These are phyloP conservation scores for Vaccinium myrtillus DNA, from an alignment of 148 eudicot species.

Conservation along the genomic window DNA sequence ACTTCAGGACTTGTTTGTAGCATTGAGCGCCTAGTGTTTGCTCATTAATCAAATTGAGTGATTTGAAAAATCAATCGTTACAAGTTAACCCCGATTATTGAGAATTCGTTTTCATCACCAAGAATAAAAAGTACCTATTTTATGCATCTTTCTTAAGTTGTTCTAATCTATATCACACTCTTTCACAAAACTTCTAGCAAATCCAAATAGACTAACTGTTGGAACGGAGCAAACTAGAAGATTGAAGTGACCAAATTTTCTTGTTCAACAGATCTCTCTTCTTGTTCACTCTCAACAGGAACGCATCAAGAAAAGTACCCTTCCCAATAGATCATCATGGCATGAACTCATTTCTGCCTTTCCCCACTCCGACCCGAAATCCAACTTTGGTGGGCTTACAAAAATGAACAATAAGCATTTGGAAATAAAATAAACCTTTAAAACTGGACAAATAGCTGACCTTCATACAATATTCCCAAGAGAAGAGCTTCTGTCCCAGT, in stretches of 20 bases:
- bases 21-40: not conserved
- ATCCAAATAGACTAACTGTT: not conserved
- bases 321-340: not conserved
- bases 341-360: not conserved
- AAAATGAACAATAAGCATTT: not conserved
- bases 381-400: not conserved
- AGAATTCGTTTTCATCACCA: not conserved
- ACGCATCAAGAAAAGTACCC: not conserved
- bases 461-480: slow-evolving; percentile 69
- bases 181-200: too few relatives aligned
- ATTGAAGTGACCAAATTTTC: not conserved
- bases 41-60: not conserved
- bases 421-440: not conserved
- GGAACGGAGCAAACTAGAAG: not conserved
- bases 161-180: not conserved
- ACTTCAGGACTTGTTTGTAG: not conserved
- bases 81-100: not conserved
- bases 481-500: slow-evolving; percentile 80
- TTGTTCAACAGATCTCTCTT: not conserved
- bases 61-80: not conserved
- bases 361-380: not conserved
- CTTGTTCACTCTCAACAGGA: not conserved
- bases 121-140: too few relatives aligned
- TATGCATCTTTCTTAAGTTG: not conserved
- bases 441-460: slow-evolving; percentile 33